Evolutionary conservation across 768 basidiomycete genomes (phyloP).

Genomic region (Paxillus rubicundulus): DNA sequence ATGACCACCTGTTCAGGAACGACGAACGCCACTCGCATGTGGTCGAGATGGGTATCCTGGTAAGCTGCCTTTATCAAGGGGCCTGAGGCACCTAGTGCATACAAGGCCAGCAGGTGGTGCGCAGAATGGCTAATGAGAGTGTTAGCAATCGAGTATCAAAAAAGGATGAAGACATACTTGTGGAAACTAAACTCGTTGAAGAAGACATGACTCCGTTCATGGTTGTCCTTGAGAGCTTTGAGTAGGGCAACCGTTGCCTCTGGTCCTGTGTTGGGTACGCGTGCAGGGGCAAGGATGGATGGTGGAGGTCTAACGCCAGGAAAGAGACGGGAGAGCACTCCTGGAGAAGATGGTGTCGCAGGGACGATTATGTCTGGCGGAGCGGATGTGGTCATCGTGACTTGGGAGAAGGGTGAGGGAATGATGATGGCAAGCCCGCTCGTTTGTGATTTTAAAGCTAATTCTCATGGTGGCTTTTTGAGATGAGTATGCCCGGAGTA

Average conservation of each 20-base stretch:
- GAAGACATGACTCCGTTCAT: slow-evolving; percentile 51
- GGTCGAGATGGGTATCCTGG: slow-evolving; percentile 36
- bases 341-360: slow-evolving; percentile 17
- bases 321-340: slow-evolving; percentile 31
- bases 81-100: slow-evolving; percentile 53
- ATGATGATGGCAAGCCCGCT: neutral
- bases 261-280: slow-evolving; percentile 37
- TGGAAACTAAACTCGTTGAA: slow-evolving; percentile 43
- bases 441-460: neutral
- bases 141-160: neutral
- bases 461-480: too few species aligned
- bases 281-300: slow-evolving; percentile 35
- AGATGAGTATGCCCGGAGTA: neutral
- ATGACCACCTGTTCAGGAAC: slow-evolving; percentile 22
- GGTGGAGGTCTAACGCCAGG: slow-evolving; percentile 30
- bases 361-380: slow-evolving; percentile 22
- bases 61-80: slow-evolving; percentile 43
- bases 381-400: slow-evolving; percentile 25
- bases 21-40: slow-evolving; percentile 35
- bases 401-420: neutral
- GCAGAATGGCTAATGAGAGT: slow-evolving; percentile 46
- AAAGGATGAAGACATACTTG: slow-evolving; percentile 20
- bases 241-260: slow-evolving; percentile 40
- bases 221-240: slow-evolving; percentile 48
- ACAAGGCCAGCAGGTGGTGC: slow-evolving; percentile 58